Conservation (phyloP, 441 rosid genomes). For the Euphorbia schlechtendalii region DNA sequence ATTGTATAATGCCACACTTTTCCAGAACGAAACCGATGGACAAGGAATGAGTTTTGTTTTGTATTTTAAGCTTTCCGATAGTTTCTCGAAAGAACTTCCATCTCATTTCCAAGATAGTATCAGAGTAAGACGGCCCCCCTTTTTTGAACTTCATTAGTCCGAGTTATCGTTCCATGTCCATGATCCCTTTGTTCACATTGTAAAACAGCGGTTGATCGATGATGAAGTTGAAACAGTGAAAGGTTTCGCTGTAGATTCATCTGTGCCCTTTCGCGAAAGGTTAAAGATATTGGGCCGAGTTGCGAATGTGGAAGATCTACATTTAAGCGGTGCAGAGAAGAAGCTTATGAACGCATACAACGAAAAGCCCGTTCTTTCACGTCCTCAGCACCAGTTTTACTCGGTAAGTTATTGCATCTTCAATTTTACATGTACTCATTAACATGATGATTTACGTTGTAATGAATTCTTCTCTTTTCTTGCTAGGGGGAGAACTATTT, state of each 20-base stretch:
- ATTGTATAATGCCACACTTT: slow-evolving; percentile 60
- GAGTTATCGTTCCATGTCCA: neutral
- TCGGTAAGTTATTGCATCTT: slow-evolving; percentile 30
- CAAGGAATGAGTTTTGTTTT: slow-evolving; percentile 81
- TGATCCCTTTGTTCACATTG: too few relatives aligned
- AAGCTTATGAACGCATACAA: slow-evolving; percentile 90
- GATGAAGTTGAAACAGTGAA: slow-evolving; percentile 78
- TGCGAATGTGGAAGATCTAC: slow-evolving; percentile 76
- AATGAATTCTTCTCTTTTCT: too few relatives aligned
- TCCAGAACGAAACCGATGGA: slow-evolving; percentile 75
- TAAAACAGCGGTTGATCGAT: slow-evolving; percentile 71
- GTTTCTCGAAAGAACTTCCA: slow-evolving; percentile 56
- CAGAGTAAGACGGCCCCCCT: slow-evolving; percentile 36
- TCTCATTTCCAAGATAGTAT: slow-evolving; percentile 66
- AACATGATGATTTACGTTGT: too few relatives aligned
- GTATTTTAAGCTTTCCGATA: slow-evolving; percentile 76
- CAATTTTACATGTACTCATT: neutral
- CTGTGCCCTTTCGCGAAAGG: slow-evolving; percentile 65
- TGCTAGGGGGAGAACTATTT: slow-evolving; percentile 71
- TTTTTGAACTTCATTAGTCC: neutral
- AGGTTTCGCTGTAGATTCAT: slow-evolving; percentile 66
- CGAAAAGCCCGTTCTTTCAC: slow-evolving; percentile 93
- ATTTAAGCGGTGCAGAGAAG: slow-evolving; percentile 70
- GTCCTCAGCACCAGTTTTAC: slow-evolving; percentile 82
- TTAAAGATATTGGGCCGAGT: slow-evolving; percentile 88